Evolutionary conservation across 176 grass and related monocot species (phyloP), one percentile per base, ranked within the genome.

Genomic region (Oryza longistaminata): DNA sequence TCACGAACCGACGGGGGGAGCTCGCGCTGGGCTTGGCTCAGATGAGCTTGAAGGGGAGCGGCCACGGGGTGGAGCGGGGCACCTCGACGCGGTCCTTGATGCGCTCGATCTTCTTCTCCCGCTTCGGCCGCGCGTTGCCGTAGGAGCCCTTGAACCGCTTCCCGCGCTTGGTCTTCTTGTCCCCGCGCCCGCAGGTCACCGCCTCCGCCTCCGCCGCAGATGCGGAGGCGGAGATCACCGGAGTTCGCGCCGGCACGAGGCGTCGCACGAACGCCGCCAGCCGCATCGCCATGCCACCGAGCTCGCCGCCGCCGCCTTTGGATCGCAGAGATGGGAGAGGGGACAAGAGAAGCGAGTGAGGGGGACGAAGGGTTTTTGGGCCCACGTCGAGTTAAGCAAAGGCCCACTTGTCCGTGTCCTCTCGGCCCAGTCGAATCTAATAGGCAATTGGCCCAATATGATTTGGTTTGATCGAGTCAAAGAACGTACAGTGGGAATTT

Each of bases 21-120:
- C 6, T 64, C 42, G n/a, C 29, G 3, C n/a, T 37, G 35, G 58
- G 58, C 7, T 2, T 22, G 26, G 13, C 71, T 93, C 88, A 98
- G 81, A 96, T 92, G 45, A 99, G 90, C 90, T 96, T 99, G 88
- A 96, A 99, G 44, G 93, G 96, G 48, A 99, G 97, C 5, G 97
- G 97, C 93, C 93, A 99, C 29, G 97, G 93, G 16, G 93, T 96
- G 78, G 97, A 99, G 43, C 91, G 89, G 46, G 97, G 93, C 66
- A 99, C 97, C 93, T 99, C 97, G 66, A 99, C 76, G 7, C 93
- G 93, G 85, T 99, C 97, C 88, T 99, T 99, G 86, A 99, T 99
- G 81, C 97, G 91, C 86, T 92, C 90, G 46, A 96, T 94, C 91
- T 91, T 94, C 86, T 94, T 94, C 70, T 96, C 92, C 86, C 70